These are phyloP conservation scores for Xylaria intraflava DNA, from an alignment of 495 filamentous ascomycete genomes.

Conservation along the genomic window DNA sequence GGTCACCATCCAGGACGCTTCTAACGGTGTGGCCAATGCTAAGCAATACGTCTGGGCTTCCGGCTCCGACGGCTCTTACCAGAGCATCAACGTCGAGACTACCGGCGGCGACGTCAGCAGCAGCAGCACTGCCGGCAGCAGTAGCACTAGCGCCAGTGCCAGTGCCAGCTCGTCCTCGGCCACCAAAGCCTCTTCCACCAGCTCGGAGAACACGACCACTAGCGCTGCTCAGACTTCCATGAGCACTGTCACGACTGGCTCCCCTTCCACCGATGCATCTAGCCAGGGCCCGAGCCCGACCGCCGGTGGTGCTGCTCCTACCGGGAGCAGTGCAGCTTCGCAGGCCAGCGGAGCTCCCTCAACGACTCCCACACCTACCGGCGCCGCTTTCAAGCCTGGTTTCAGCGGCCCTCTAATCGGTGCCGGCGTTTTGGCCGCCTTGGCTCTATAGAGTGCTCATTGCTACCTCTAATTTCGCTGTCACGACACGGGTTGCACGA, in stretches of 20 bases:
- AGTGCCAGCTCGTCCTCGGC: constrained; percentile 16
- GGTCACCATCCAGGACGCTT: constrained; percentile 77
- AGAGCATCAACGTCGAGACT: constrained; percentile 67
- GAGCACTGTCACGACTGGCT: constrained; percentile 9
- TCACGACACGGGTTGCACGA: constrained; percentile 18
- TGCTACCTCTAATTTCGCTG: constrained; percentile 14
- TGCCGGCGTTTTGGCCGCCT: constrained; percentile 19
- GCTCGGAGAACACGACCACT: constrained; percentile 20
- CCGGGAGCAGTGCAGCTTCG: constrained; percentile 1
- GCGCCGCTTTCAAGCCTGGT: constrained; percentile 18
- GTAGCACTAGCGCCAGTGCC: constrained; percentile 14
- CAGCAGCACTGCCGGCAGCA: constrained; percentile 30
- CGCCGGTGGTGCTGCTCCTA: neutral
- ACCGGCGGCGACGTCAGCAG: constrained; percentile 61
- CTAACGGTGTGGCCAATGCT: constrained; percentile 66
- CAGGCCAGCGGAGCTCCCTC: constrained; percentile 5
- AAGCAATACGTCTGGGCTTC: constrained; percentile 69
- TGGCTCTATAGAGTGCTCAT: constrained; percentile 20
- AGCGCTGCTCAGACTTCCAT: constrained; percentile 13
- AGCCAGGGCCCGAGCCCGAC: constrained; percentile 1
- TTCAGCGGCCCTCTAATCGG: constrained; percentile 23
- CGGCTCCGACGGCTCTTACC: constrained; percentile 59
- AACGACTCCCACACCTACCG: neutral
- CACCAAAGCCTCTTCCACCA: constrained; percentile 15
- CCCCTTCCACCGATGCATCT: constrained; percentile 10